Evolutionary conservation across 495 filamentous ascomycete genomes (phyloP), one percentile per base, ranked within the genome.

Genomic region (Neurospora sp.): DNA sequence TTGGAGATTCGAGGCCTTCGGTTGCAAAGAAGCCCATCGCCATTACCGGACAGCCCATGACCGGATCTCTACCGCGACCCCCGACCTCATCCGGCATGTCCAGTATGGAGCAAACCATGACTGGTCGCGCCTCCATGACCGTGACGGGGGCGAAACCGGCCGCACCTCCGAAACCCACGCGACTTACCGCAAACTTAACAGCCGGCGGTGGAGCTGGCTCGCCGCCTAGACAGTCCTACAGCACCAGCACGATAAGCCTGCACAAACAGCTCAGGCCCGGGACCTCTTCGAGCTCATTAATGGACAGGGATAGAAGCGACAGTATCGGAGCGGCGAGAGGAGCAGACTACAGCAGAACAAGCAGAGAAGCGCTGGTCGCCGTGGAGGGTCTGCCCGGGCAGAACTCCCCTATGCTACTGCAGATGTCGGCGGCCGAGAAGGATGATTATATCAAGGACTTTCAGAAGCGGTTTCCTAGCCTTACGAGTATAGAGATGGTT

Each of bases 401-500:
- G 39, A 35, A 65, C 6, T 65, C 53, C 14, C 77, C 83, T 4
- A 73, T 78, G 59, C 76, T 86, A 74, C 74, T 84, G 31, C 82
- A 81, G n/a, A 86, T 86, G 84, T 80, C 79, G 70, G 76, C 81
- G 27, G 77, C 79, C 70, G 82, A 86, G 70, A 87, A 82, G 75
- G 86, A 88, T 70, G 86, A 88, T 70, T 88, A 88, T 77, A 75
- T 88, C 17, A 75, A 77, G 70, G 85, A 91, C 79, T 97, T 97
- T 77, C 90, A 89, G 75, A 91, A 91, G 80, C 84, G 92, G 61
- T 97, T 92, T 79, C 94, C 94, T 1, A 93, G 89, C 76, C 83
- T 97, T 35, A 89, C 87, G 31, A 89, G 91, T 1, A 84, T 97
- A 68, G 94, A 97, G 84, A 92, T 96, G 90, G 91, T 93, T 40